Evolutionary conservation across 495 filamentous ascomycete species (phyloP).

Genomic region (Xylaria scruposa): DNA sequence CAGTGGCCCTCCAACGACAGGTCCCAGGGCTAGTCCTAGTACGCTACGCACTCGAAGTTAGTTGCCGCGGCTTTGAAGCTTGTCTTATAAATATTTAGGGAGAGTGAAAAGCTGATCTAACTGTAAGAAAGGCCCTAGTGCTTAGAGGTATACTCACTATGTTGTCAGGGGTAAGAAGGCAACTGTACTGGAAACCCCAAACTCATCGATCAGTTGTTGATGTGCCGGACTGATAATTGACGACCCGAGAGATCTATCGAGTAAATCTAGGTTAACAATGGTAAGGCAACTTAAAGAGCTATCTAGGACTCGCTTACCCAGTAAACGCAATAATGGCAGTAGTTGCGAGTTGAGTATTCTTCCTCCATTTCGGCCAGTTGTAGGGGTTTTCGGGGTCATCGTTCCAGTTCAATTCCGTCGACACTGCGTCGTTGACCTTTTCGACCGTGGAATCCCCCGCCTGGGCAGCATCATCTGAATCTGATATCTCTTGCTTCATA

Average conservation of each 20-base stretch:
- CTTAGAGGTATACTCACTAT: constrained; percentile 52
- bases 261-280: background rate
- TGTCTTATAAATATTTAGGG: background rate
- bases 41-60: constrained; percentile 34
- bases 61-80: background rate
- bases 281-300: background rate
- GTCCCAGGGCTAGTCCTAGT: constrained; percentile 64
- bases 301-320: constrained; percentile 37
- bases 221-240: constrained; percentile 61
- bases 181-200: constrained; percentile 56
- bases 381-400: constrained; percentile 64
- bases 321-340: constrained; percentile 54
- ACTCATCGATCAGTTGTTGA: constrained; percentile 50
- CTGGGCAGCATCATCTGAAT: constrained; percentile 11
- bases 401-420: constrained; percentile 58
- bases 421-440: background rate
- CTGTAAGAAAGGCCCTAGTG: background rate
- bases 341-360: constrained; percentile 52
- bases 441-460: background rate
- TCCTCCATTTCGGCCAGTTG: constrained; percentile 64
- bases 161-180: constrained; percentile 62
- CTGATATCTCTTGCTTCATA: background rate
- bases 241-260: constrained; percentile 56
- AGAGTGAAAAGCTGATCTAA: background rate
- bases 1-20: constrained; percentile 64